A percentile compares a stretch with the other conserved stretches of the same genome.
Conservation (phyloP, 495 filamentous ascomycete genomes). For the Penicillium silybi region DNA sequence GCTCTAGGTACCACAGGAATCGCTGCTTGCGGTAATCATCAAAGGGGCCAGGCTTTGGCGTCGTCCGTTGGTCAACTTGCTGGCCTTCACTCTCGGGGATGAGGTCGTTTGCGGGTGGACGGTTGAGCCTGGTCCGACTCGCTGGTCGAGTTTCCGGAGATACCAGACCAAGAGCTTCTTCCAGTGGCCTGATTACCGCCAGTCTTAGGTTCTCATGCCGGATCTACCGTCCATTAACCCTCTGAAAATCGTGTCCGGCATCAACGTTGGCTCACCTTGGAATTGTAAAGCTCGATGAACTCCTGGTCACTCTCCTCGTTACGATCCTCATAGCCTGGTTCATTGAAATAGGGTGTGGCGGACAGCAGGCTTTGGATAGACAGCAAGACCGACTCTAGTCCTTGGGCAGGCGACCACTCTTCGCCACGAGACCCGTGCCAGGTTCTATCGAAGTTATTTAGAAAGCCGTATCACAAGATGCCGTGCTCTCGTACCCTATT, state of each 20-base stretch:
- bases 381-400: slow-evolving; percentile 87
- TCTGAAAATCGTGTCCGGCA: neutral
- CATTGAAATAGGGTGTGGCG: slow-evolving; percentile 90
- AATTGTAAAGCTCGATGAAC: slow-evolving; percentile 73
- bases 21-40: slow-evolving; percentile 85
- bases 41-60: slow-evolving; percentile 65
- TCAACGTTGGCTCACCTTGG: slow-evolving; percentile 57
- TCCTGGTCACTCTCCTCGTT: slow-evolving; percentile 66
- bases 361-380: slow-evolving; percentile 98
- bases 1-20: slow-evolving; percentile 94
- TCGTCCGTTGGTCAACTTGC: neutral
- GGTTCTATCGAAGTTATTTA: slow-evolving; percentile 55
- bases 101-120: neutral
- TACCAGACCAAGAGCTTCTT: slow-evolving; percentile 64
- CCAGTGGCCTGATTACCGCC: slow-evolving; percentile 79
- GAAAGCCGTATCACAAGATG: neutral
- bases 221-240: slow-evolving; percentile 53
- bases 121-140: neutral
- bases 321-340: slow-evolving; percentile 75
- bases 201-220: slow-evolving; percentile 86
- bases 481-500: slow-evolving; percentile 59
- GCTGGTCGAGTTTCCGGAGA: slow-evolving; percentile 10
- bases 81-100: neutral
- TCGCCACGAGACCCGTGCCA: slow-evolving; percentile 88
- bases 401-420: slow-evolving; percentile 94